A percentile compares a stretch with the other conserved stretches of the same genome.
phyloP scores from a whole-genome alignment of 2,329 filamentous ascomycete genomes.

The Sclerotinia minor region DNA sequence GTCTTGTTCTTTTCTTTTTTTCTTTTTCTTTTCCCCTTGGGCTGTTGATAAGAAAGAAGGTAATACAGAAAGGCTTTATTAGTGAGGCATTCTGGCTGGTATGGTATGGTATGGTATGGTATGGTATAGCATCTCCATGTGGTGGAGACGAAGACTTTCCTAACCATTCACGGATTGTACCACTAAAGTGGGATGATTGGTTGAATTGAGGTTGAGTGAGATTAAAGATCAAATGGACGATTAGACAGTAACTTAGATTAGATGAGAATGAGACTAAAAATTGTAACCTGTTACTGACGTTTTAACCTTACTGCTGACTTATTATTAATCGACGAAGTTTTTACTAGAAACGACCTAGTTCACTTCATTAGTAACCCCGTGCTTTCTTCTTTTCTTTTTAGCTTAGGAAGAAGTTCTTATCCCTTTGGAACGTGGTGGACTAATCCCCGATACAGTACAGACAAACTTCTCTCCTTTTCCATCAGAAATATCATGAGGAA shows the following conservation, averaged over 20 bases:
- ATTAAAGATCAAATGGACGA: neutral
- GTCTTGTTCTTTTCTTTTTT: neutral
- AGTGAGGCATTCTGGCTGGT: constrained; percentile 5
- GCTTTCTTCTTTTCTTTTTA: neutral
- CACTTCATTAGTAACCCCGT: neutral
- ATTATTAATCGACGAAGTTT: too few species aligned
- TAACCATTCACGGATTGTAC: neutral
- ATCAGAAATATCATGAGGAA: neutral
- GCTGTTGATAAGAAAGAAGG: constrained; percentile 10
- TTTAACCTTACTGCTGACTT: too few species aligned
- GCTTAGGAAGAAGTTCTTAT: neutral
- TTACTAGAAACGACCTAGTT: neutral
- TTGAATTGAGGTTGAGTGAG: neutral
- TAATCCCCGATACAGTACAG: too few species aligned
- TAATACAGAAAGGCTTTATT: neutral
- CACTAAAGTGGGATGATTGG: constrained; percentile 7
- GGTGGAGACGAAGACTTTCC: constrained; percentile 9
- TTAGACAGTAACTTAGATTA: neutral
- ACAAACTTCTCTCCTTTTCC: neutral
- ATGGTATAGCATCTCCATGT: neutral
- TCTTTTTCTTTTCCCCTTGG: neutral
- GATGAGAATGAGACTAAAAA: too few species aligned
- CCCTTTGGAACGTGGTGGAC: too few species aligned
- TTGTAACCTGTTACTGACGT: too few species aligned
- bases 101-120: neutral